Conservation (phyloP, 768 basidiomycete species). For the Agaricus sinodeliciosus region DNA sequence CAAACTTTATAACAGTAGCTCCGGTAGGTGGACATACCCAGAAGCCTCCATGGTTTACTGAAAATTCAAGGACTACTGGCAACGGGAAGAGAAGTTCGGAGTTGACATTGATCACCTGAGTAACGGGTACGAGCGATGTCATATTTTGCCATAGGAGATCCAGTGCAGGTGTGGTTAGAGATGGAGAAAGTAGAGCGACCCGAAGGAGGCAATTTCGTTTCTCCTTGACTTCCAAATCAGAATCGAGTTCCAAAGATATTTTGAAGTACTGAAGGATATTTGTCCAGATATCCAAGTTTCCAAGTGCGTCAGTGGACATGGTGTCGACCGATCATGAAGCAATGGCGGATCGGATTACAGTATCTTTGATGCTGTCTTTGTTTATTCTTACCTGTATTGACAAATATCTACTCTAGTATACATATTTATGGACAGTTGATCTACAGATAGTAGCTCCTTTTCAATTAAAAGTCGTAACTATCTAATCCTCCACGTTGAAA, state of each 20-base stretch:
- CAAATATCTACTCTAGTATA: too few species aligned
- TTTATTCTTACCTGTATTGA: too few species aligned
- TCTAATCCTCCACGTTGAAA: too few species aligned
- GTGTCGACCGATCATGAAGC: too few species aligned
- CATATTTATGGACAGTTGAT: too few species aligned
- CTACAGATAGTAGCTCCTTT: too few species aligned
- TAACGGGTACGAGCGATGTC: not conserved
- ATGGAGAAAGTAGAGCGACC: not conserved
- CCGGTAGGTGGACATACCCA: not conserved
- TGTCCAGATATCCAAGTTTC: constrained; percentile 3
- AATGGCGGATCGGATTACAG: too few species aligned
- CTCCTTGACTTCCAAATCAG: not conserved
- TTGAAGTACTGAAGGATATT: constrained; percentile 1
- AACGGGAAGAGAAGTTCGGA: not conserved
- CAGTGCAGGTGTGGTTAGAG: constrained; percentile 1
- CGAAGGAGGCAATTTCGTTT: constrained; percentile 2
- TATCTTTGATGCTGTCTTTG: too few species aligned
- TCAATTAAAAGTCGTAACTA: too few species aligned
- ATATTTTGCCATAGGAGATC: not conserved
- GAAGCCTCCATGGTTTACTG: not conserved
- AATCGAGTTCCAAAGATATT: not conserved
- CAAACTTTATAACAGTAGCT: not conserved
- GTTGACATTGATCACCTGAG: not conserved
- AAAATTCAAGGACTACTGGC: not conserved
- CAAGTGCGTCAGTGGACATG: constrained; percentile 7